Evolutionary conservation across 257 asterid genomes (phyloP), one percentile per base, ranked within the genome.

Genomic region (Parsonsia alboflavescens): DNA sequence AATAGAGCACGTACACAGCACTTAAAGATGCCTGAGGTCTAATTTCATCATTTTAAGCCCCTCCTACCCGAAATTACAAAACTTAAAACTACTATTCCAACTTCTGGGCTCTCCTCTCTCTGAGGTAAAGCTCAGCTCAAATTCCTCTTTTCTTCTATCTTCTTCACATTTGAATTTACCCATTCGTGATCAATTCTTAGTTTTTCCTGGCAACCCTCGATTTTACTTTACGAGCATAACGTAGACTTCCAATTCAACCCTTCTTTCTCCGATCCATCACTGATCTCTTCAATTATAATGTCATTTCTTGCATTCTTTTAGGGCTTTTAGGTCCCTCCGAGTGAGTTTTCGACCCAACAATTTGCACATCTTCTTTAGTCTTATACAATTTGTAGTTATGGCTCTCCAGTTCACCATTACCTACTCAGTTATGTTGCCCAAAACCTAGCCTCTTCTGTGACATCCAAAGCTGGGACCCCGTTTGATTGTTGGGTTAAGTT

Each of bases 331-430:
- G 77, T 26, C 61, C 78, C 75, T 72, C 86, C 8, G 57, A 77
- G 71, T 58, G 71, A 71, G 11, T 62, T 45, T 39, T 74, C 50
- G 73, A 77, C 73, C 75, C 71, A 28, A 53, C 76, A 48, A 86
- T 88, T 83, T 80, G 78, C 77, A 50, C 80, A 59, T 78, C 82
- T 74, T 86, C 7, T 15, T 90, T 52, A 15, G 78, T 70, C 72
- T 82, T 69, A 33, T 83, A 70, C 81, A 74, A 84, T 79, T 81
- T 39, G 69, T 73, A 5, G 48, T 81, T 63, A 92, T 95, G 99
- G 99, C 99, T 74, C 84, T 95, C 75, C 84, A 98, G 48, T 87
- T 84, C 80, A 90, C 97, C 68, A 91, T 88, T 76, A 33, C 85
- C 54, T 92, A 82, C 86, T 90, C 80, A 96, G 96, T 81, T 86